These are phyloP conservation scores for Digitaria exilis DNA, from an alignment of 202 grass and related monocot genomes.

Conservation along the genomic window DNA sequence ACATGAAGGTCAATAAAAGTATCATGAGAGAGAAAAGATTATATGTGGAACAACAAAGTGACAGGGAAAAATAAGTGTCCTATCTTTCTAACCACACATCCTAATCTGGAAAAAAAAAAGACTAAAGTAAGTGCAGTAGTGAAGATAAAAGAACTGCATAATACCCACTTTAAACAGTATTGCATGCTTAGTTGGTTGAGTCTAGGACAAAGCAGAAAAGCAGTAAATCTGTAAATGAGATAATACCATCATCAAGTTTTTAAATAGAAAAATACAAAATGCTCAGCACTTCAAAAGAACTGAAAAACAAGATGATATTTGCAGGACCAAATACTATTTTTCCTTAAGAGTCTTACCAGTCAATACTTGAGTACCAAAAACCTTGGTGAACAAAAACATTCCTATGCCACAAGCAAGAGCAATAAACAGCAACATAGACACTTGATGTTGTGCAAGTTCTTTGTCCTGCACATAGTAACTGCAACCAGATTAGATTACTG, in stretches of 20 bases:
- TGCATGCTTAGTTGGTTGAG: conserved; percentile 8
- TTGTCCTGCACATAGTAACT: conserved; percentile 65
- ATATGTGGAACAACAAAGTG: conserved; percentile 16
- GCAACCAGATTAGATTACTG: background rate
- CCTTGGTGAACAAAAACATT: conserved; percentile 90
- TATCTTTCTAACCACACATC: background rate
- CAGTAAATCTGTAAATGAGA: background rate
- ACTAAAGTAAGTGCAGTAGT: background rate
- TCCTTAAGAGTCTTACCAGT: conserved; percentile 55
- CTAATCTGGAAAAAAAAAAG: background rate
- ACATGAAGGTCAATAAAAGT: conserved; percentile 11
- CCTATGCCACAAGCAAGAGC: conserved; percentile 78
- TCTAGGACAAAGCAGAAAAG: background rate
- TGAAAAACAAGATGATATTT: conserved; percentile 1
- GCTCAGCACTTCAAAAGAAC: background rate
- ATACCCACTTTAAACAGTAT: background rate
- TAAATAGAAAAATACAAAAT: background rate
- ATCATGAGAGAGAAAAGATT: background rate
- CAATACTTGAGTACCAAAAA: conserved; percentile 72
- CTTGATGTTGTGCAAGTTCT: conserved; percentile 83
- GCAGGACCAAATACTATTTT: background rate
- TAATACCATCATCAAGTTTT: background rate
- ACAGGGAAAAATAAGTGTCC: background rate
- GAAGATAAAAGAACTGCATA: conserved; percentile 11
- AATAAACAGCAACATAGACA: conserved; percentile 86